phyloP scores from a whole-genome alignment of 1,284 basidiomycete genomes.

The Trichosporon sp. region DNA sequence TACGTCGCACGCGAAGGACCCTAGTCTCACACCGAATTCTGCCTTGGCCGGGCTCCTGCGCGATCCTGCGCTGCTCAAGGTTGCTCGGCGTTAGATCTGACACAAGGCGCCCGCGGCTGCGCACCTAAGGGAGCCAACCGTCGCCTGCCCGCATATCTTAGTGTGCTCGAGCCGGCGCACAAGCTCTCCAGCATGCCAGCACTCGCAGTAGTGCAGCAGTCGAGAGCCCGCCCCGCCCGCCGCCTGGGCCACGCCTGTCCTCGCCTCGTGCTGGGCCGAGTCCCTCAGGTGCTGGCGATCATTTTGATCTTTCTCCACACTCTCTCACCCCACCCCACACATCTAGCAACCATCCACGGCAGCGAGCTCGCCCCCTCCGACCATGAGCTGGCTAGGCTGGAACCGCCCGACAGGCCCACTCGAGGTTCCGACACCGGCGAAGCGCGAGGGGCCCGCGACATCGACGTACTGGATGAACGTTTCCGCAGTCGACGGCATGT shows the following conservation, averaged over 20 bases:
- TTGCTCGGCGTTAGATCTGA: not conserved
- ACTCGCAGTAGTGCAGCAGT: too few species aligned
- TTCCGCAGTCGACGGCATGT: not conserved
- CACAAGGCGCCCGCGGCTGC: not conserved
- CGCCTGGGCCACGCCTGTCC: too few species aligned
- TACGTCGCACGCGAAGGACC: not conserved
- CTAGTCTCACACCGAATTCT: not conserved
- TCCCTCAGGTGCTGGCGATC: not conserved
- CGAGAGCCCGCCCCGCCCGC: not conserved
- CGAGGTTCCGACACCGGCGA: not conserved
- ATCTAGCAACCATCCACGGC: not conserved
- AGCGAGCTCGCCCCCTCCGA: not conserved
- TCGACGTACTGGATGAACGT: not conserved
- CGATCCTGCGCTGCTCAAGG: not conserved
- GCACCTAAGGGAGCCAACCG: not conserved
- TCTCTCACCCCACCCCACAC: not conserved
- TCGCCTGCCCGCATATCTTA: not conserved
- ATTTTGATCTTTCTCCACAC: not conserved
- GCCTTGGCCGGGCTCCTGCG: too few species aligned
- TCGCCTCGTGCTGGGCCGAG: not conserved
- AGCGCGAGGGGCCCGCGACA: not conserved
- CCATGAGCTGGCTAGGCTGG: not conserved
- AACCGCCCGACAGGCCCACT: not conserved
- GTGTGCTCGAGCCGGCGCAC: not conserved
- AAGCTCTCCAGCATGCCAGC: too few species aligned